Percentiles rank a stretch among this genome's conserved stretches.
phyloP scores from a whole-genome alignment of 2,329 filamentous ascomycete species.

The Fusarium sublunatum region DNA sequence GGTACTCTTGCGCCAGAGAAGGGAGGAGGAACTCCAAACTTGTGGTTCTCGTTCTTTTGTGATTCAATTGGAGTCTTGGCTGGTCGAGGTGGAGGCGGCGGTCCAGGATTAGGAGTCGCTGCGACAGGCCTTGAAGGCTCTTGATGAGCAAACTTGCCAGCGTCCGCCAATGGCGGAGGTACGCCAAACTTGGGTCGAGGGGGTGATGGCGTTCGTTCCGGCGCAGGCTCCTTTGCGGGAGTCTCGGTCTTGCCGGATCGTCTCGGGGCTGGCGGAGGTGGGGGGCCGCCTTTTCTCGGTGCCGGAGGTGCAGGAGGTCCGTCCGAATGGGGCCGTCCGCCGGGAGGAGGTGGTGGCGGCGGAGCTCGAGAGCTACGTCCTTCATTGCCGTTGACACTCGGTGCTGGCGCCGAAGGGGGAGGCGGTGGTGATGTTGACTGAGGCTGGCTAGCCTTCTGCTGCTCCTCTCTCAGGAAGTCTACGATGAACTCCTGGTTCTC shows the following conservation, averaged over 20 bases:
- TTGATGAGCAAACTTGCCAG: constrained; percentile 82
- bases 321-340: constrained; percentile 38
- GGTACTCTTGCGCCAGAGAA: constrained; percentile 78
- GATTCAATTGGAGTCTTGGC: constrained; percentile 75
- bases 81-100: constrained; percentile 59
- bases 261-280: constrained; percentile 62
- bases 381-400: constrained; percentile 49
- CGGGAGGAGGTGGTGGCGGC: constrained; percentile 54
- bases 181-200: constrained; percentile 80
- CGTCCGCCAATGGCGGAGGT: constrained; percentile 88
- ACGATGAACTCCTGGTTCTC: constrained; percentile 77
- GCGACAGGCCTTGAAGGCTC: constrained; percentile 48
- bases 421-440: constrained; percentile 40
- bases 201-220: constrained; percentile 78
- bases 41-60: constrained; percentile 62
- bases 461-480: constrained; percentile 70
- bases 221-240: constrained; percentile 50
- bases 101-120: constrained; percentile 47
- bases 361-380: constrained; percentile 49
- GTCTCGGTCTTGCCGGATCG: constrained; percentile 65
- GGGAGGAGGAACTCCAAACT: constrained; percentile 82
- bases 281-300: constrained; percentile 46
- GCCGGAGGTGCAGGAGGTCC: constrained; percentile 48
- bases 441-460: constrained; percentile 53
- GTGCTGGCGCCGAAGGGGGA: constrained; percentile 45